phyloP scores from a whole-genome alignment of 768 basidiomycete species.

The Dictyophora rubrovolvata region DNA sequence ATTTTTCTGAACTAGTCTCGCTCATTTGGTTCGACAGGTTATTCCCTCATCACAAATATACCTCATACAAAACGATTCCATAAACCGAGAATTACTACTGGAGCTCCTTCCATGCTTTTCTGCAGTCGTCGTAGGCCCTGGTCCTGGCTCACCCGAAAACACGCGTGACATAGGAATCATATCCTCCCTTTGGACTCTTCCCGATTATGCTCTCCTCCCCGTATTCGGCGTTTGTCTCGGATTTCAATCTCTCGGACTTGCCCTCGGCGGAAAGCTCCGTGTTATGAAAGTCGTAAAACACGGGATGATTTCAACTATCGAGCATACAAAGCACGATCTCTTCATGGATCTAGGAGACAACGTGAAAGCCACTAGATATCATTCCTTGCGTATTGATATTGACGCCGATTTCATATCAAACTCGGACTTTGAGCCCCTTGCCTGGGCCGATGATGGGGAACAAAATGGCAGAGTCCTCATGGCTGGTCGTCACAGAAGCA shows the following conservation, averaged over 20 bases:
- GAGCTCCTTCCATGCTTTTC: slow-evolving; percentile 51
- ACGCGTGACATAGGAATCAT: slow-evolving; percentile 58
- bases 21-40: slow-evolving; percentile 53
- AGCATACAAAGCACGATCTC: slow-evolving; percentile 48
- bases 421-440: slow-evolving; percentile 52
- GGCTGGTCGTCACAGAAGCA: slow-evolving; percentile 52
- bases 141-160: slow-evolving; percentile 66
- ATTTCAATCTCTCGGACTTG: slow-evolving; percentile 62
- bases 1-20: slow-evolving; percentile 40
- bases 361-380: slow-evolving; percentile 62
- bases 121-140: slow-evolving; percentile 66
- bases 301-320: slow-evolving; percentile 58
- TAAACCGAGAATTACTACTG: slow-evolving; percentile 39
- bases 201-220: slow-evolving; percentile 43
- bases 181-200: slow-evolving; percentile 58
- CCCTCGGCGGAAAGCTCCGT: slow-evolving; percentile 51
- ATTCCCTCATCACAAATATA: slow-evolving; percentile 53
- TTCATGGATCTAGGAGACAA: slow-evolving; percentile 48
- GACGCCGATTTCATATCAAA: slow-evolving; percentile 23
- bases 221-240: slow-evolving; percentile 81
- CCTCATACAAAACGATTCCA: slow-evolving; percentile 65
- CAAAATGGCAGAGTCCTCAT: slow-evolving; percentile 66
- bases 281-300: slow-evolving; percentile 65
- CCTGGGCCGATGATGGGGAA: slow-evolving; percentile 59
- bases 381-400: slow-evolving; percentile 57